Percentiles rank a stretch among this genome's conserved stretches.
These are phyloP conservation scores for Canavalia gladiata DNA, from an alignment of 306 rosid genomes.

Conservation along the genomic window DNA sequence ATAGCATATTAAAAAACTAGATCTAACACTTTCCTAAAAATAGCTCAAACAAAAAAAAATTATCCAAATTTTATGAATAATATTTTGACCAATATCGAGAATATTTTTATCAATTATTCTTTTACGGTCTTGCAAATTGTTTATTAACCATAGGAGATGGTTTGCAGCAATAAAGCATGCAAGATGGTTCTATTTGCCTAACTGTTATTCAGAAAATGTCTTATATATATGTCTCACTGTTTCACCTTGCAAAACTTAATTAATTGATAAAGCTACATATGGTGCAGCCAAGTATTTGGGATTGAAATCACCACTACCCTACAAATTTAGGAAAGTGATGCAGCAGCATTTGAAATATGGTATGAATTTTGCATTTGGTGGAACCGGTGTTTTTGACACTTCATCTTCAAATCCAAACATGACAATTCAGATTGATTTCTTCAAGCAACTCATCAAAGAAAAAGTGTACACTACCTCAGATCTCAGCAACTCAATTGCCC, in stretches of 20 bases:
- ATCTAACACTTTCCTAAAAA: too few species aligned
- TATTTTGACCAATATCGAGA: too few species aligned
- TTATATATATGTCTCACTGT: neutral
- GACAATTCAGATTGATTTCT: slow-evolving; percentile 67
- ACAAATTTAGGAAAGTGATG: slow-evolving; percentile 55
- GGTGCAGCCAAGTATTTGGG: slow-evolving; percentile 64
- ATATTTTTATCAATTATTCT: too few species aligned
- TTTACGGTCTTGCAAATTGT: too few species aligned
- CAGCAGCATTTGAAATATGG: slow-evolving; percentile 61
- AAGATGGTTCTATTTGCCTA: too few species aligned
- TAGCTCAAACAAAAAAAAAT: too few species aligned
- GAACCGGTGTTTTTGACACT: slow-evolving; percentile 75
- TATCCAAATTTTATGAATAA: too few species aligned
- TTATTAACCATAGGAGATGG: too few species aligned
- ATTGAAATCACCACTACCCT: slow-evolving; percentile 66
- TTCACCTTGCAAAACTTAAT: neutral
- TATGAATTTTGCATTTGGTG: slow-evolving; percentile 80
- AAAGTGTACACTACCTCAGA: slow-evolving; percentile 50
- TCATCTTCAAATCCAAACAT: slow-evolving; percentile 59
- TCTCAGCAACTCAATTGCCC: slow-evolving; percentile 60
- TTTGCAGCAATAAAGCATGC: too few species aligned
- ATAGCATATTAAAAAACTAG: too few species aligned
- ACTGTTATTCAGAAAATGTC: too few species aligned
- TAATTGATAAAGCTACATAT: neutral
- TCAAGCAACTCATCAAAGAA: slow-evolving; percentile 52